phyloP scores from a whole-genome alignment of 306 rosid species.

The Rubus parviflorus region DNA sequence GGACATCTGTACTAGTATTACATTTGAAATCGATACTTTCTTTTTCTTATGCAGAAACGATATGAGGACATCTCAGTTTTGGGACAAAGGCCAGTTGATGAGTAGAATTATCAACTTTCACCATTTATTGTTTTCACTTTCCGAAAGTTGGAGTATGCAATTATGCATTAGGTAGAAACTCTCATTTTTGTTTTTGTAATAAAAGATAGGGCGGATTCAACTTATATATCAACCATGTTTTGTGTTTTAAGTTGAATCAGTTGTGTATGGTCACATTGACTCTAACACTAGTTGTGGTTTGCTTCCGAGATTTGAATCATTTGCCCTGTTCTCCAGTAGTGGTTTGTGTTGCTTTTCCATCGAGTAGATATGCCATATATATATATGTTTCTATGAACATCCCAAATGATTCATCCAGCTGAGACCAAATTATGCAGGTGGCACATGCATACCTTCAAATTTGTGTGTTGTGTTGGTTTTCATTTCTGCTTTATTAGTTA shows the following conservation, averaged over 20 bases:
- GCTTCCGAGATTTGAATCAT: neutral
- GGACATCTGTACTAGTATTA: constrained; percentile 2
- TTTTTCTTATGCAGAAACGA: constrained; percentile 48
- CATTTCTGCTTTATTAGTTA: too few species aligned
- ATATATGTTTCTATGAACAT: too few species aligned
- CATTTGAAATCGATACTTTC: neutral
- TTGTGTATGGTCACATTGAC: constrained; percentile 14
- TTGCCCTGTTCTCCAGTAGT: neutral
- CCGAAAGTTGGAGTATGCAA: constrained; percentile 35
- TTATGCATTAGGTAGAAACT: constrained; percentile 42
- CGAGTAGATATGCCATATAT: neutral
- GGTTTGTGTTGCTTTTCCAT: neutral
- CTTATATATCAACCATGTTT: constrained; percentile 31
- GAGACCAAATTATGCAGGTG: too few species aligned
- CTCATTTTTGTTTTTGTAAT: constrained; percentile 63
- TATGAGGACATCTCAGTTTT: constrained; percentile 57
- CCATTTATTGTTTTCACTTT: constrained; percentile 25
- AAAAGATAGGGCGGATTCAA: constrained; percentile 27
- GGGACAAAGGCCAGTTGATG: constrained; percentile 60
- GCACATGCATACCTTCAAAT: too few species aligned
- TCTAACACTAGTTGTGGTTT: constrained; percentile 1
- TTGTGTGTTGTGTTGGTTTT: too few species aligned
- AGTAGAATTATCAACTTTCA: constrained; percentile 27
- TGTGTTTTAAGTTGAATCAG: constrained; percentile 23
- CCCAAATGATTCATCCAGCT: too few species aligned